Evolutionary conservation across 2,329 filamentous ascomycete species (phyloP), one percentile per base, ranked within the genome.

Genomic region (Talaromyces rugulosus): DNA sequence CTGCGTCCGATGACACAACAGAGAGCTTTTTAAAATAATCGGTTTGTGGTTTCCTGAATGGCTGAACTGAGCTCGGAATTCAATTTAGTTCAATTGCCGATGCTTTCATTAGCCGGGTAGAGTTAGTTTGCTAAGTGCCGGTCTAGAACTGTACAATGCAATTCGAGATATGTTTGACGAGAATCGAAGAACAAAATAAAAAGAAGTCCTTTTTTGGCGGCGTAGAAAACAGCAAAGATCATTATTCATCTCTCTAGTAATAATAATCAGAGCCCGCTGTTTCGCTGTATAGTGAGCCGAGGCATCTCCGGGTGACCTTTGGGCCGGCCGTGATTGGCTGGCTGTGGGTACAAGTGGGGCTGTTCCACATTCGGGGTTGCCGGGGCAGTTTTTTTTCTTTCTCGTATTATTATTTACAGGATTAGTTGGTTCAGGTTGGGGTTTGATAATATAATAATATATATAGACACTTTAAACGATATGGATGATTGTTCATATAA

Each of bases 31-130:
- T 31, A 18, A 8, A 28, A 47, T 27, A 6, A 7, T 31, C 50
- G 50, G 50, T 18, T 31, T 30, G 28, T 53, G 50, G 50, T 53
- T 53, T 53, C 50, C 50, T 31, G 28, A 12, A 23, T 7, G 6
- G 42, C 42, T 47, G n/a, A 3, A 18, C 5, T 18, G 40, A 4
- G n/a, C 3, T 12, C 33, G 54, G 54, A 56, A 56, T 36, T 56
- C 54, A 56, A 28, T 56, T 56, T 31, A 56, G 40, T 36, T 56
- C 54, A 56, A 28, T 56, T 56, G 34, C 54, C 54, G 54, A 56
- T 36, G 54, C 3, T 16, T 47, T 47, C 50, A 53, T 30, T 53
- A 53, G 54, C 54, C 34, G 54, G 14, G 23, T 16, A 47, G 44
- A 2, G 23, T 23, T 18, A 47, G 4, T 9, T 27, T 40, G 36